Base-by-base conservation (phyloP, 2,329 filamentous ascomycete genomes). In the Neofusicoccum sp. region DNA sequence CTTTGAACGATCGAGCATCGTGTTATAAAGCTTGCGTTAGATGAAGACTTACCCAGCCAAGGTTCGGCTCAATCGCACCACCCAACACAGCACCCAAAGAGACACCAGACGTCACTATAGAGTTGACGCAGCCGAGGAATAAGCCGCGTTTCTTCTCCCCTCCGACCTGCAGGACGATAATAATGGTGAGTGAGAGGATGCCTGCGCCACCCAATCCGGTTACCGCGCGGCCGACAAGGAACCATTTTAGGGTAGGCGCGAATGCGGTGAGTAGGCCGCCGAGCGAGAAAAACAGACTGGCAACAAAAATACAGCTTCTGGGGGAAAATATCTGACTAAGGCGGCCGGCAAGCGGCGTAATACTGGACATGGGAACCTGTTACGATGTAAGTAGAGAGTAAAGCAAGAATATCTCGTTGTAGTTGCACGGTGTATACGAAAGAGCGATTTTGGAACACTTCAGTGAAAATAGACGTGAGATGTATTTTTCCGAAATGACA, bases 301-400 rank as follows among this genome's bases (percentile, higher is more conserved):
- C 82, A 8, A 79, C 80, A 28, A 90, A 78, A 58, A 92, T 81
- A 68, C 89, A 88, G 24, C 79, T 69, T 26, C 87, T 80, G 0
- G 89, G 84, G 0, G 87, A 85, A 73, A 96, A 93, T 26, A 95
- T 85, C 67, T 87, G 85, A 47, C 87, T 85, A 1, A 96, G 78
- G 16, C 90, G 86, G 6, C 90, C 90, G 40, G 85, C 82, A 2
- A 96, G 73, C 0, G 91, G 90, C 0, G 87, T 84, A 11, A 89
- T 74, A 53, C 81, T 83, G n/a, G 73, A 75, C 71, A 75, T 75
- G 58, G 74, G 71, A 30, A 75, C 43, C 59, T 61, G n/a, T 11
- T 11, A 3, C 6, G 8, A 28, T 5, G 45, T 54, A 16, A 60
- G 43, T 48, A 30, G 14, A 49, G 26, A 4, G 16, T 1, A 34